These are phyloP conservation scores for Uronychia setigera DNA, from an alignment of 73 alveolate genomes.

Conservation along the genomic window DNA sequence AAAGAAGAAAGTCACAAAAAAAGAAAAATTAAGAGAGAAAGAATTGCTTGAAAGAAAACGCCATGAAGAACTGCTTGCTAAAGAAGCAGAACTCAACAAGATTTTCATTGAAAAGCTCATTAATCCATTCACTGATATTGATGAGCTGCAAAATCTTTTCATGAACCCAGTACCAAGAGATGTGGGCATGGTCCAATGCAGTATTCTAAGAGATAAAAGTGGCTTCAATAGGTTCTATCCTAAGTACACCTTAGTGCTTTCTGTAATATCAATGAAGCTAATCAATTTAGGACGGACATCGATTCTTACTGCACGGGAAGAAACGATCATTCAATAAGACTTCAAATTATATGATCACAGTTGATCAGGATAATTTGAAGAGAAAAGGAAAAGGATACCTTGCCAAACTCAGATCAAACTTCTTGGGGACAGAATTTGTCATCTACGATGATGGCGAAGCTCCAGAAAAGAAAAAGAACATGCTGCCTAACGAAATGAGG, in stretches of 20 bases:
- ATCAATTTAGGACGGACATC: conserved; percentile 63
- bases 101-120: conserved; percentile 37
- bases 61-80: conserved; percentile 2
- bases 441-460: conserved; percentile 83
- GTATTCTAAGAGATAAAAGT: conserved; percentile 77
- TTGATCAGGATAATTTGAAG: conserved; percentile 70
- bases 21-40: neutral
- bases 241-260: conserved; percentile 75
- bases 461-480: conserved; percentile 78
- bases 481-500: conserved; percentile 53
- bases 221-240: conserved; percentile 84
- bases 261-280: conserved; percentile 23
- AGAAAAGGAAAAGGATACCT: conserved; percentile 66
- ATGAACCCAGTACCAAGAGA: conserved; percentile 62
- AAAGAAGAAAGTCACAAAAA: neutral
- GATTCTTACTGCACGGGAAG: conserved; percentile 85
- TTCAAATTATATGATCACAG: conserved; percentile 79
- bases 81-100: conserved; percentile 33
- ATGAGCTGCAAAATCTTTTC: conserved; percentile 46
- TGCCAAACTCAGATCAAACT: conserved; percentile 90
- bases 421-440: conserved; percentile 90
- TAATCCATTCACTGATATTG: conserved; percentile 59
- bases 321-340: conserved; percentile 81
- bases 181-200: conserved; percentile 74
- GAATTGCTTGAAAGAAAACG: conserved; percentile 26